Conservation (phyloP, 306 rosid genomes). For the Pyrus betulifolia region DNA sequence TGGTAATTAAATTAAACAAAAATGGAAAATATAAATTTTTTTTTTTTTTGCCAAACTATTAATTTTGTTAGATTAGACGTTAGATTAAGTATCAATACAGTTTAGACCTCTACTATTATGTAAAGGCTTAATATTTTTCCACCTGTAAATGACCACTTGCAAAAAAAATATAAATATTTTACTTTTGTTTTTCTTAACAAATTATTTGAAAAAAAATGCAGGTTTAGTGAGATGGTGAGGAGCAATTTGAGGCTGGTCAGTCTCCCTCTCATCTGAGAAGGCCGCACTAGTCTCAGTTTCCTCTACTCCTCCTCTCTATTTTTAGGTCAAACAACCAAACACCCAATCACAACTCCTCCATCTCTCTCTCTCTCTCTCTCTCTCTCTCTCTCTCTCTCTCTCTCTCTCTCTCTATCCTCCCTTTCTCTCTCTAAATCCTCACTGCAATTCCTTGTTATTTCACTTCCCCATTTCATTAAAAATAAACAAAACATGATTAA, state of each 20-base stretch:
- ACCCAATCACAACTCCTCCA: neutral
- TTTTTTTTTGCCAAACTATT: no score
- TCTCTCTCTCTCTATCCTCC: neutral
- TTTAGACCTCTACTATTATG: accelerated
- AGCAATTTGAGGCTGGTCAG: slow-evolving; percentile 22
- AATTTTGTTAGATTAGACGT: no score
- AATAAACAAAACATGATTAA: neutral
- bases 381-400: neutral
- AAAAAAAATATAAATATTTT: no score
- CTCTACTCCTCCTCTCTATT: neutral
- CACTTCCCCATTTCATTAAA: neutral
- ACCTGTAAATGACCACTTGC: no score
- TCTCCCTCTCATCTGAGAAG: slow-evolving; percentile 7
- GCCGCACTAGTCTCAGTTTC: slow-evolving; percentile 4
- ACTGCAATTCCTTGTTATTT: neutral
- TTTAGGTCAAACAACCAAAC: neutral
- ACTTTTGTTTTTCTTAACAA: neutral
- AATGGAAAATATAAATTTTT: neutral
- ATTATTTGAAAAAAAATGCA: neutral
- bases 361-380: neutral
- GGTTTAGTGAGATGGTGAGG: slow-evolving; percentile 6
- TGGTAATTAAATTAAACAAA: neutral
- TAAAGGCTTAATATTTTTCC: no score
- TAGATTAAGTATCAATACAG: accelerated
- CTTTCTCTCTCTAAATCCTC: neutral